Percentiles rank a stretch among this genome's conserved stretches.
These are phyloP conservation scores for Leccinum imitatum DNA, from an alignment of 768 basidiomycete species.

Conservation along the genomic window DNA sequence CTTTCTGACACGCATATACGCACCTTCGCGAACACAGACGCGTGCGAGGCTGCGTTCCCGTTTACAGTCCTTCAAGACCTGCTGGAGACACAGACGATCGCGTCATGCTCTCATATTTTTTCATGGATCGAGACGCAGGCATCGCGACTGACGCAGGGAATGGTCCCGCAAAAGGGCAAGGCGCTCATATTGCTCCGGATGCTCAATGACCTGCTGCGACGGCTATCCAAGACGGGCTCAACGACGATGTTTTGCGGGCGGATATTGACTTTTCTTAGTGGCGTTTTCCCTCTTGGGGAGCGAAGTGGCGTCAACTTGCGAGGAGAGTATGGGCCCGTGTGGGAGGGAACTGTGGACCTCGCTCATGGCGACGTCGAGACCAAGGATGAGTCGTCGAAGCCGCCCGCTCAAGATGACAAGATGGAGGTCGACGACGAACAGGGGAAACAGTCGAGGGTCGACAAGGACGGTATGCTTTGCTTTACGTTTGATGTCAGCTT, in stretches of 20 bases:
- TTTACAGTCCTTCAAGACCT: slow-evolving; percentile 77
- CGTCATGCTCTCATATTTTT: slow-evolving; percentile 83
- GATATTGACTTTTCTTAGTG: slow-evolving; percentile 83
- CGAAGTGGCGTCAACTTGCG: slow-evolving; percentile 89
- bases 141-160: slow-evolving; percentile 65
- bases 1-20: slow-evolving; percentile 1
- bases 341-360: slow-evolving; percentile 61
- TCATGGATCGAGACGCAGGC: slow-evolving; percentile 82
- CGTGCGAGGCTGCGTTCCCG: slow-evolving; percentile 74
- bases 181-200: slow-evolving; percentile 82
- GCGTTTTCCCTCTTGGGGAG: slow-evolving; percentile 85
- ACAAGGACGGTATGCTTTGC: slow-evolving; percentile 58
- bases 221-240: slow-evolving; percentile 82
- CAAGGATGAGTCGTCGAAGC: slow-evolving; percentile 32
- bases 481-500: not conserved
- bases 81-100: slow-evolving; percentile 81
- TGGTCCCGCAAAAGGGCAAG: slow-evolving; percentile 87
- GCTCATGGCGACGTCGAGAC: slow-evolving; percentile 36
- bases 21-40: slow-evolving; percentile 45
- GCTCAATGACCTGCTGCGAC: slow-evolving; percentile 82
- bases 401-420: slow-evolving; percentile 40
- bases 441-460: slow-evolving; percentile 41
- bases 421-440: slow-evolving; percentile 62
- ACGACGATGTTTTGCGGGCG: slow-evolving; percentile 88
- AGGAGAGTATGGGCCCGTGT: slow-evolving; percentile 79